These are phyloP conservation scores for Megacollybia platyphylla DNA, from an alignment of 1,284 basidiomycete genomes.

Conservation along the genomic window DNA sequence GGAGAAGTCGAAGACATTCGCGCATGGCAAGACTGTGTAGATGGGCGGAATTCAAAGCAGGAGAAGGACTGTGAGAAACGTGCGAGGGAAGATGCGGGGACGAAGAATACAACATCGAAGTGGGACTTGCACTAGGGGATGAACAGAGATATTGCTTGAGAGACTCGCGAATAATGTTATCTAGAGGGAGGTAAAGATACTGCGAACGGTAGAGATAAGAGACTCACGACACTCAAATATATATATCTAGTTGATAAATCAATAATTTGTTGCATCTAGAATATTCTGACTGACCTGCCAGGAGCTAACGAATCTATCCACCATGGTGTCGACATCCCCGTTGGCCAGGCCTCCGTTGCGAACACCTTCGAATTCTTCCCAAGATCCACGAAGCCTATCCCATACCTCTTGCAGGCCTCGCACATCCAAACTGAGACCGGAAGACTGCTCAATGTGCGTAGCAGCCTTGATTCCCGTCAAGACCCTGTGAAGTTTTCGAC, in stretches of 20 bases:
- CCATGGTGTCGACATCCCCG: slow-evolving; percentile 35
- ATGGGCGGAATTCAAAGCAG: slow-evolving; percentile 35
- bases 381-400: slow-evolving; percentile 44
- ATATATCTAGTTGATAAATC: slow-evolving; percentile 37
- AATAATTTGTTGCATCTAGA: slow-evolving; percentile 5
- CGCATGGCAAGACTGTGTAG: slow-evolving; percentile 31
- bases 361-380: slow-evolving; percentile 69
- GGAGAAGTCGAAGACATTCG: slow-evolving; percentile 37
- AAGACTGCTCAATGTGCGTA: slow-evolving; percentile 29
- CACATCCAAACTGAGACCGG: slow-evolving; percentile 38
- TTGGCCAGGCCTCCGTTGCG: slow-evolving; percentile 24
- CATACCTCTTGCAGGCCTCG: slow-evolving; percentile 59
- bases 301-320: slow-evolving; percentile 50
- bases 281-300: slow-evolving; percentile 43
- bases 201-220: slow-evolving; percentile 4
- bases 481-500: slow-evolving; percentile 61
- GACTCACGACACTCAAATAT: slow-evolving; percentile 70
- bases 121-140: slow-evolving; percentile 10
- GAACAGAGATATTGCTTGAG: slow-evolving; percentile 37
- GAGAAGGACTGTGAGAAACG: slow-evolving; percentile 28
- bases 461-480: slow-evolving; percentile 66
- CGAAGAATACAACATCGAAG: slow-evolving; percentile 13
- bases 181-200: slow-evolving; percentile 18
- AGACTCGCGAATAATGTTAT: slow-evolving; percentile 53
- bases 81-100: slow-evolving; percentile 16